These are phyloP conservation scores for Pseudoscleropodium purum DNA, from an alignment of 225 moss, liverwort and hornwort species.

Conservation along the genomic window DNA sequence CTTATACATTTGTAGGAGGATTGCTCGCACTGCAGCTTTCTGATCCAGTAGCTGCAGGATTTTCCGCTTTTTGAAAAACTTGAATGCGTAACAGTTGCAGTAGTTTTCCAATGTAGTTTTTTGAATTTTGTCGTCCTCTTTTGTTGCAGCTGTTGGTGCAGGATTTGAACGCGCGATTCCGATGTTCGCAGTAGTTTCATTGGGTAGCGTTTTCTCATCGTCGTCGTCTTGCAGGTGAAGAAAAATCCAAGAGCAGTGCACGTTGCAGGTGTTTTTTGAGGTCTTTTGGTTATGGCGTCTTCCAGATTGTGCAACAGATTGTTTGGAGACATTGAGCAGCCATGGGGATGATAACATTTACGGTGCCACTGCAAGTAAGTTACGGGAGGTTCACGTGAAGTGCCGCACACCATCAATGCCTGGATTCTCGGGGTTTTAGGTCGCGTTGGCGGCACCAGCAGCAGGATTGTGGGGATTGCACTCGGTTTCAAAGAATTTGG, in stretches of 20 bases:
- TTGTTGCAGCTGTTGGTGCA: background rate
- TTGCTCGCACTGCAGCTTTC: background rate
- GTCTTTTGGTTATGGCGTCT: background rate
- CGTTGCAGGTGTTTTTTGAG: background rate
- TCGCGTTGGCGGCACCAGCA: background rate
- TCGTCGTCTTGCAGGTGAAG: background rate
- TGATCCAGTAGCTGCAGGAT: background rate
- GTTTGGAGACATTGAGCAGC: background rate
- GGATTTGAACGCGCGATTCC: background rate
- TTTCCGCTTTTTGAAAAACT: background rate
- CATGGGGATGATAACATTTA: background rate
- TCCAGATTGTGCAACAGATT: background rate
- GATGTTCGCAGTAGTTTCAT: background rate
- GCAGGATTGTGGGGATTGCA: background rate
- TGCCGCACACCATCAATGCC: background rate
- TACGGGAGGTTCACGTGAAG: background rate
- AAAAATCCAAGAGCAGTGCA: background rate
- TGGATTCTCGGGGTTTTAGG: conserved; percentile 1
- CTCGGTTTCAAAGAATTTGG: background rate
- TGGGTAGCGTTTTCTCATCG: background rate
- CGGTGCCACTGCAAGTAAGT: background rate
- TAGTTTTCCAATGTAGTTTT: background rate
- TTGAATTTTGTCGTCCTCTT: background rate
- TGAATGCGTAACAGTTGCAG: background rate
- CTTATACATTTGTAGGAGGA: background rate